These are phyloP conservation scores for Datisca glomerata DNA, from an alignment of 306 rosid genomes.

Conservation along the genomic window DNA sequence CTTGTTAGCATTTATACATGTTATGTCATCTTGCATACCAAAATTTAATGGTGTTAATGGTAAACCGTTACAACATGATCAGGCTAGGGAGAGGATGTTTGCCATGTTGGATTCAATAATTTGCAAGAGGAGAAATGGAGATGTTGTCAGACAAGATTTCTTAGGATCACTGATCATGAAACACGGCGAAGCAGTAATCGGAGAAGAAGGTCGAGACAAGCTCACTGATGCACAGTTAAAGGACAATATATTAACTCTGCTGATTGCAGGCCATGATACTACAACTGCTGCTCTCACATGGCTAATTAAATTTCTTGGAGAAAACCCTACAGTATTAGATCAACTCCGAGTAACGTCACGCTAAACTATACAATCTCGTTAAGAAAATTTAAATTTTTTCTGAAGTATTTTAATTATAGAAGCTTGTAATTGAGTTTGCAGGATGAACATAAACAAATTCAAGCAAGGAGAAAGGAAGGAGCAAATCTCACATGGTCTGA, in stretches of 20 bases:
- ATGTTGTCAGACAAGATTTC: constrained; percentile 60
- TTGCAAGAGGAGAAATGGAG: constrained; percentile 44
- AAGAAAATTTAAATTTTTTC: neutral
- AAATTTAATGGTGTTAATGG: too few species aligned
- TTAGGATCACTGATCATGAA: constrained; percentile 58
- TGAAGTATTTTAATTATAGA: neutral
- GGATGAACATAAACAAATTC: constrained; percentile 63
- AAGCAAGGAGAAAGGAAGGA: constrained; percentile 40
- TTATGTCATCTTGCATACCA: too few species aligned
- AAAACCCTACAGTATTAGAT: constrained; percentile 55
- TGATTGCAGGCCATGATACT: constrained; percentile 88
- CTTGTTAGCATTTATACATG: too few species aligned
- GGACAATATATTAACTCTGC: constrained; percentile 64
- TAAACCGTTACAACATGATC: too few species aligned
- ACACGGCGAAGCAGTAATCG: constrained; percentile 33
- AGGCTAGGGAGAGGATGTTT: constrained; percentile 80
- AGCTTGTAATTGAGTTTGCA: constrained; percentile 17
- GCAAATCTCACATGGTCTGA: constrained; percentile 63
- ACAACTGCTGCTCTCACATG: constrained; percentile 92
- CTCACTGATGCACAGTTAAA: constrained; percentile 68
- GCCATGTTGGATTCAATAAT: constrained; percentile 62
- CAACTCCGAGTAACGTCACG: constrained; percentile 39
- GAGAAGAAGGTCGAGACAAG: constrained; percentile 41
- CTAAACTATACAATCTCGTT: neutral
- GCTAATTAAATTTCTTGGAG: constrained; percentile 68